Evolutionary conservation across 441 rosid species (phyloP).

Genomic region (Macaranga tanarius): DNA sequence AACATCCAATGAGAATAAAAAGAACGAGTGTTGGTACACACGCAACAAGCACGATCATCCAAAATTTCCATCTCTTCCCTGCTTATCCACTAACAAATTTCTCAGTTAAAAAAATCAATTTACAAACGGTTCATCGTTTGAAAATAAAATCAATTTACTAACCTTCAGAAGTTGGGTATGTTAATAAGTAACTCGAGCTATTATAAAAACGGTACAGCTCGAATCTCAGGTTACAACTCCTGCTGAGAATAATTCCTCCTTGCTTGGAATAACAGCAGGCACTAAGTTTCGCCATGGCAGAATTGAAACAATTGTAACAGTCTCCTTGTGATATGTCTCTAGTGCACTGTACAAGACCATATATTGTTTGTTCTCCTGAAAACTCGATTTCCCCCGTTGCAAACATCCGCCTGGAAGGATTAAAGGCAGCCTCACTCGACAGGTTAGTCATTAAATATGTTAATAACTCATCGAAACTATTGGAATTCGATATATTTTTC

Average conservation of each 20-base stretch:
- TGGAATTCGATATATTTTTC: too few relatives aligned
- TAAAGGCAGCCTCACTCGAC: background rate
- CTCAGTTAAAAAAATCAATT: too few relatives aligned
- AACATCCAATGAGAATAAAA: background rate
- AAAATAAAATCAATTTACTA: background rate
- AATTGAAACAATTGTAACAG: constrained; percentile 18
- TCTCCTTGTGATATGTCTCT: constrained; percentile 17
- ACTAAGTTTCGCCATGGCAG: constrained; percentile 12
- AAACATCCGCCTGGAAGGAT: constrained; percentile 16
- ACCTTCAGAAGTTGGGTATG: constrained; percentile 19
- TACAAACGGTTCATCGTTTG: too few relatives aligned
- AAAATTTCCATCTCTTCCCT: constrained; percentile 17
- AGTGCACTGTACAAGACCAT: constrained; percentile 36
- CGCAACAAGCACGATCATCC: background rate
- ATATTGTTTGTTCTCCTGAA: constrained; percentile 8
- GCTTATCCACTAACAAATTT: background rate
- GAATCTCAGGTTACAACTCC: constrained; percentile 31
- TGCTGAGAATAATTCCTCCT: constrained; percentile 32
- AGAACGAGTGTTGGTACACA: background rate
- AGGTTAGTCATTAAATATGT: background rate
- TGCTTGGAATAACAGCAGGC: constrained; percentile 13
- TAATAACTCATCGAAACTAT: background rate
- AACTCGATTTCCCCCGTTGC: constrained; percentile 23
- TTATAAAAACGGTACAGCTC: constrained; percentile 29
- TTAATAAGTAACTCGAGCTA: constrained; percentile 10